Base-by-base conservation (phyloP, 768 basidiomycete species). In the Mrakia frigida region DNA sequence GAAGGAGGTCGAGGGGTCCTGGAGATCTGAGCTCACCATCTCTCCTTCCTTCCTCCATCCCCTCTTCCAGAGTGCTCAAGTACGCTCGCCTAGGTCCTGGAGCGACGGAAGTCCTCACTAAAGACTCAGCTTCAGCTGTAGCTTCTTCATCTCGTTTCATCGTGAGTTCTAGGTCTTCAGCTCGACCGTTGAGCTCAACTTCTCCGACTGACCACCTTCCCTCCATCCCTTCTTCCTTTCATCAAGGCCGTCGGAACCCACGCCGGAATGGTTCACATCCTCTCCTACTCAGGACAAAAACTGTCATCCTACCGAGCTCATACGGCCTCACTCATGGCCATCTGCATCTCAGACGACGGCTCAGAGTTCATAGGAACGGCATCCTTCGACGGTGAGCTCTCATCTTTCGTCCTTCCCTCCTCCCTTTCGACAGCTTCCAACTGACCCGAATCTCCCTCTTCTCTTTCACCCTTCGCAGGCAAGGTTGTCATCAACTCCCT, bases 261-360 rank as follows among this genome's bases (percentile, higher is more conserved):
- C 82, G 88, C 87, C 70, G 96, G 96, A n/a, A 90, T 94, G 78
- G 89, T 98, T 4, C 92, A 97, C 81, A 87, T 97, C 28, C 86
- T 97, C 21, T 90, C 90, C 81, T 86, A 92, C 56, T 84, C 88
- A 37, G 96, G 95, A 6, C 87, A 89, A 74, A 89, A 91, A 61
- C 87, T 94, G 83, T 95, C 93, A 83, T 92, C 92, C 1, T 97
- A 90, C 83, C 90, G 93, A 81, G 92, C 92, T 2, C 97, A 99
- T 81, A 85, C 89, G 46, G 95, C 95, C 0, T 92, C 92, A 16
- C 86, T 98, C 74, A 88, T 89, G 75, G 94, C 94, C 81, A 90
- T 98, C 52, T 88, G 87, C 69, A 87, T 98, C 81, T 72, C 70
- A 5, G 95, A 98, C 82, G 85, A 86, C 73, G 91, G 91, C 0